Evolutionary conservation across 139 green algal species (phyloP), one percentile per base, ranked within the genome.

Genomic region (Coccomyxa sp.): DNA sequence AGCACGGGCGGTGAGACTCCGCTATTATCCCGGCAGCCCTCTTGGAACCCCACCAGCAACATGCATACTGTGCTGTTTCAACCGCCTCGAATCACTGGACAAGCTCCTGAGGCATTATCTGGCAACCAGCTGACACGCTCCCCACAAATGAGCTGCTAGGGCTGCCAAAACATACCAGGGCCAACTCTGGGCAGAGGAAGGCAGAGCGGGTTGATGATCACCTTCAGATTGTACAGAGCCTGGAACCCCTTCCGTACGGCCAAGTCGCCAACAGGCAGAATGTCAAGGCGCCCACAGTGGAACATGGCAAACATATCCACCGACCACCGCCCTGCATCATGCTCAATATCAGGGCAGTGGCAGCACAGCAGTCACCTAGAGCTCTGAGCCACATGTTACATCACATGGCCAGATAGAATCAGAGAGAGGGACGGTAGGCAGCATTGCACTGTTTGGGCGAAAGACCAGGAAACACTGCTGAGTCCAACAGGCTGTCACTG

Each of bases 201-300:
- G n/a, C n/a, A n/a, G n/a, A n/a, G n/a, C n/a, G n/a, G n/a, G n/a
- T n/a, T n/a, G n/a, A n/a, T 64, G 50, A 22, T 31, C 27, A 64
- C 50, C n/a, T 39, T 41, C 33, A 90, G 73, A 1, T 74, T 68
- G 68, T 87, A 88, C 0, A 87, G 54, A 31, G 35, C 22, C 37
- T 82, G 50, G 55, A 91, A 83, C 29, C 88, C 89, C 41, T 88
- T 86, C 3, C 86, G 70, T 29, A 93, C 86, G 0, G 82, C 89
- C 54, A 93, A 77, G 78, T 93, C 89, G 1, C 88, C 84, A 8
- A 88, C 74, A 5, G 89, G 89, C 58, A 93, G 81, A 33, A 91
- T 70, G 73, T 93, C 85, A 6, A 86, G 82, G 55, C 77, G 74
- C 31, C 88, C 88, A 39, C 86, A 77, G 33, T 86, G 79, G 74